phyloP scores from a whole-genome alignment of 1,284 basidiomycete genomes.

The Cerrena zonata region DNA sequence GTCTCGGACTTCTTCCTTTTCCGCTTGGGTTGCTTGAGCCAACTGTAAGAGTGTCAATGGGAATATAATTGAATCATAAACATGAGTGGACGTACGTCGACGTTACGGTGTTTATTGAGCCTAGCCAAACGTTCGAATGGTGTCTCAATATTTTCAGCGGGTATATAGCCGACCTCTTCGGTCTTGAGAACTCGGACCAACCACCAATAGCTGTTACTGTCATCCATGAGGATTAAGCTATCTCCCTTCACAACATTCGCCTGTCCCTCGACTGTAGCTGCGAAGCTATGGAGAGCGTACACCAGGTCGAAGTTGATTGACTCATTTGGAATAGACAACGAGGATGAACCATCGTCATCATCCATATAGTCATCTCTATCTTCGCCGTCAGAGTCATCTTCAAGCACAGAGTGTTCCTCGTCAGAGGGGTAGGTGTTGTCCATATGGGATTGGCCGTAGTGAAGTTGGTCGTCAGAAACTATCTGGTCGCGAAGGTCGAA shows the following conservation, averaged over 20 bases:
- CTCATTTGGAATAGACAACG: conserved; percentile 81
- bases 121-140: conserved; percentile 93
- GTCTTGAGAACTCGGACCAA: conserved; percentile 93
- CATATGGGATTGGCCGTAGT: conserved; percentile 44
- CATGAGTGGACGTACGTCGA: conserved; percentile 67
- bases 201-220: conserved; percentile 98
- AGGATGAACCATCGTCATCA: conserved; percentile 72
- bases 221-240: conserved; percentile 88
- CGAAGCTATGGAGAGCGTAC: conserved; percentile 86
- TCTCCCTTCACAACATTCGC: conserved; percentile 96
- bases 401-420: conserved; percentile 71
- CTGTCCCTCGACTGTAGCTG: conserved; percentile 93
- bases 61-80: conserved; percentile 5
- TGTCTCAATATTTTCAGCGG: conserved; percentile 98
- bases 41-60: conserved; percentile 38
- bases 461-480: conserved; percentile 50
- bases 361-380: conserved; percentile 59
- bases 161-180: conserved; percentile 98
- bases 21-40: conserved; percentile 68
- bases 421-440: conserved; percentile 49
- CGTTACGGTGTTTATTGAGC: conserved; percentile 95
- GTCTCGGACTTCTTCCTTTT: conserved; percentile 46
- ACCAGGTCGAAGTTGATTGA: conserved; percentile 88
- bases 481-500: conserved; percentile 68
- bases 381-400: conserved; percentile 71